Percentiles rank a stretch among this genome's conserved stretches.
These are phyloP conservation scores for Waitea zeae DNA, from an alignment of 1,284 basidiomycete species.

Conservation along the genomic window DNA sequence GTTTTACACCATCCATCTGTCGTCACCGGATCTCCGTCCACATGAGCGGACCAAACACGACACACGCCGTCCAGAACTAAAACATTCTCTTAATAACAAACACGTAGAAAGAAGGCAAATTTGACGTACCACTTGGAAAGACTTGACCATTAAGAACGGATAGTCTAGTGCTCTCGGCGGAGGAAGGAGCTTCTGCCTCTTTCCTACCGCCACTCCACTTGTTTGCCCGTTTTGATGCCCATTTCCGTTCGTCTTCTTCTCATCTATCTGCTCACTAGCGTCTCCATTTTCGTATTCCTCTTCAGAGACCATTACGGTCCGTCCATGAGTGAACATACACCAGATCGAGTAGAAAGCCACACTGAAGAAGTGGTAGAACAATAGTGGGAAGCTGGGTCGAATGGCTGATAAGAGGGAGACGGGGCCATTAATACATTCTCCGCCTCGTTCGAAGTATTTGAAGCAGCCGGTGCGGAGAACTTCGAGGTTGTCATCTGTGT, in stretches of 20 bases:
- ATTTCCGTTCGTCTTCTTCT: no score
- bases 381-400: slow-evolving; percentile 56
- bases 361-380: slow-evolving; percentile 87
- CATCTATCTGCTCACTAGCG: slow-evolving; percentile 23
- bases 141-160: no score
- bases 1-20: no score
- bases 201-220: no score
- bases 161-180: no score
- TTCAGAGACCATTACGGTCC: slow-evolving; percentile 13
- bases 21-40: slow-evolving; percentile 91
- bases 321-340: slow-evolving; percentile 65
- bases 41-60: slow-evolving; percentile 74
- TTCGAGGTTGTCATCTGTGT: slow-evolving; percentile 59
- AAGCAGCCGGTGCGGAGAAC: slow-evolving; percentile 89
- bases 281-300: no score
- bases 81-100: no score
- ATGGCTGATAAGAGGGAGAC: slow-evolving; percentile 76
- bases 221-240: slow-evolving; percentile 27
- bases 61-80: slow-evolving; percentile 75
- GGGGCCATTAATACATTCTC: slow-evolving; percentile 78
- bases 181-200: no score
- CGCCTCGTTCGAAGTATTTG: slow-evolving; percentile 93
- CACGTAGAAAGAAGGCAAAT: no score
- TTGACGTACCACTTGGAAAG: no score
- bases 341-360: slow-evolving; percentile 92